A percentile compares a stretch with the other conserved stretches of the same genome.
These are phyloP conservation scores for Glebionis coronaria DNA, from an alignment of 129 eudicot genomes.

Conservation along the genomic window DNA sequence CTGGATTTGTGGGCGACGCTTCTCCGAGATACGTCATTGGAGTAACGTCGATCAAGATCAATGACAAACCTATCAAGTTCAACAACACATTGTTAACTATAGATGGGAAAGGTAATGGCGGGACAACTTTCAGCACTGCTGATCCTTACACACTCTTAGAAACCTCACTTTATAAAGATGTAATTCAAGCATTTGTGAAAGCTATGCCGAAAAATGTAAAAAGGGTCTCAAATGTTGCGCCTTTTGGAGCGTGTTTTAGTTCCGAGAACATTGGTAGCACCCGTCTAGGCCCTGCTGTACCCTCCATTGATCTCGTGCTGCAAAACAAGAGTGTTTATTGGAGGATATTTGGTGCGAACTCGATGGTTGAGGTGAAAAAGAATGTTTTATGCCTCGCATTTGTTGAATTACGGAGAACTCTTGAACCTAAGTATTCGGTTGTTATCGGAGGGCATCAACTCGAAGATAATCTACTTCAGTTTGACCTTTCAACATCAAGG, in stretches of 20 bases:
- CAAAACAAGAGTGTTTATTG: background rate
- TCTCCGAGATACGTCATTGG: slow-evolving; percentile 5
- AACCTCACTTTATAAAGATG: background rate
- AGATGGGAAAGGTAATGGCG: background rate
- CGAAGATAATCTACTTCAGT: slow-evolving; percentile 5
- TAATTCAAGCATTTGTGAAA: background rate
- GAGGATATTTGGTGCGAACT: slow-evolving; percentile 15
- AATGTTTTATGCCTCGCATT: slow-evolving; percentile 7
- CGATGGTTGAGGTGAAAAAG: slow-evolving; percentile 1
- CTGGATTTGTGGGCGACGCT: background rate
- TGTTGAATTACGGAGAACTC: background rate
- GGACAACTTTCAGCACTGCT: background rate
- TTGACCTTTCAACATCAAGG: background rate
- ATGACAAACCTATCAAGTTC: background rate
- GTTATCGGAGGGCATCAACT: slow-evolving; percentile 7
- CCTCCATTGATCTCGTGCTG: background rate
- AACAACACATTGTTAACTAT: background rate
- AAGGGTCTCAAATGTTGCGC: slow-evolving; percentile 4
- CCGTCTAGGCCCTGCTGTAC: slow-evolving; percentile 2
- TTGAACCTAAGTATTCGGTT: background rate
- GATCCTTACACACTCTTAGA: background rate
- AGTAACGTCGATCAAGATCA: slow-evolving; percentile 1
- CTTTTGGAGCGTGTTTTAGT: slow-evolving; percentile 15
- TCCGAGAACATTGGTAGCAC: background rate
- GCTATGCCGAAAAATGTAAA: slow-evolving; percentile 4